Base-by-base conservation (phyloP, 2,329 filamentous ascomycete species). In the Aureobasidium sp. region DNA sequence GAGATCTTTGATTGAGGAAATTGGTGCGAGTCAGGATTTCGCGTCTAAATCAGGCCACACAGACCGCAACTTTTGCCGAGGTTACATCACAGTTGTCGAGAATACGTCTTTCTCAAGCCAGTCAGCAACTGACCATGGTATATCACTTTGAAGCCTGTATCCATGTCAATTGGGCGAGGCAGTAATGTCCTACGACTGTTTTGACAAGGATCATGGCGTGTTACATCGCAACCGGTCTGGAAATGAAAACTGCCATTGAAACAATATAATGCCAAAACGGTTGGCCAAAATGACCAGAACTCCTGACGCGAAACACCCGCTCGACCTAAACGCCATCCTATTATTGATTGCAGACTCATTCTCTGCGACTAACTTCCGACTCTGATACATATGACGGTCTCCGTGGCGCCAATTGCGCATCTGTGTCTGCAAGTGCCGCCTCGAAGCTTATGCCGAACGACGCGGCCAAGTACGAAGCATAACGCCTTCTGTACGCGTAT, bases 1-100 rank as follows among this genome's bases (percentile, higher is more conserved):
- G 12, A 45, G 53, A 57, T 57, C 11, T 57, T 57, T 57, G 41
- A 57, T 57, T 57, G 53, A 57, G 53, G 53, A 58, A 58, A 58
- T 58, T 58, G 55, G 34, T 48, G 42, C 53, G 55, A 58, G 55
- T 58, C 55, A 58, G 41, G 55, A 47, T 39, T 48, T 27, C 55
- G 55, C 31, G 14, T 29, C 17, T 56, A 56, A 44, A 57, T 57
- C 53, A 57, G 39, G 39, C 53, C 53, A 57, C 53, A 57, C 53
- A 44, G 42, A 45, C 53, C 29, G 53, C 53, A 58, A 29, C 27
- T 58, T 39, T 58, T 58, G 42, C 42, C 55, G 55, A 39, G 55
- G 55, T 58, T 58, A 45, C 41, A 45, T 57, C 39, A 57, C 53
- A 34, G 31, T 20, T 1, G 12, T 49, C 4, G 29, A 14, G 34